Evolutionary conservation across 2,329 filamentous ascomycete genomes (phyloP).

Genomic region (Colletotrichum navitas): DNA sequence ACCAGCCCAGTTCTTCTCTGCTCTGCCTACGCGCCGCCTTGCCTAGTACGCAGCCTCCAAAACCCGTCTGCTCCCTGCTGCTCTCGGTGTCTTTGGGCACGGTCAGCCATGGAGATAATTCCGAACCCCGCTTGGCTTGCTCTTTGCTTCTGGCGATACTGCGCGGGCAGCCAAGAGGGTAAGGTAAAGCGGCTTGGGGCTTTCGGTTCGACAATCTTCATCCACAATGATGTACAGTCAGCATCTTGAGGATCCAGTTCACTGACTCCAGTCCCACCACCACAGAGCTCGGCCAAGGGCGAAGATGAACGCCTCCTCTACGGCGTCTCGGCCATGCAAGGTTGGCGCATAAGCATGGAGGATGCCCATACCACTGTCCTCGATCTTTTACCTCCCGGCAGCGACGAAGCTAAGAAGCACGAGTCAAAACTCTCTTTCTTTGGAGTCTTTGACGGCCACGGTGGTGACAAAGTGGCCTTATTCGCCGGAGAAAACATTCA

Average conservation of each 20-base stretch:
- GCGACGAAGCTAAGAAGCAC: constrained; percentile 72
- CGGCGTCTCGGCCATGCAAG: constrained; percentile 98
- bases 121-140: constrained; percentile 13
- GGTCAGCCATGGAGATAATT: not conserved
- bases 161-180: constrained; percentile 26
- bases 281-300: constrained; percentile 86
- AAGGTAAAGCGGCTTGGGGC: constrained; percentile 12
- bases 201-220: not conserved
- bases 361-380: constrained; percentile 93
- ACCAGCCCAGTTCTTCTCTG: not conserved
- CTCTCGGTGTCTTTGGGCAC: not conserved
- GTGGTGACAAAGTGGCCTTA: constrained; percentile 94
- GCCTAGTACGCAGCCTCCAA: not conserved
- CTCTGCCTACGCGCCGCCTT: constrained; percentile 12
- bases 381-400: constrained; percentile 76
- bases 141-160: constrained; percentile 20
- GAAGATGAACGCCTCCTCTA: constrained; percentile 94
- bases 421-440: constrained; percentile 91
- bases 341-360: constrained; percentile 99
- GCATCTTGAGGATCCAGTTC: not conserved
- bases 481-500: constrained; percentile 95
- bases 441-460: constrained; percentile 97
- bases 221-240: constrained; percentile 34
- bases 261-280: constrained; percentile 40
- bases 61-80: not conserved